These are phyloP conservation scores for Platismatia glauca DNA, from an alignment of 495 filamentous ascomycete genomes.

Conservation along the genomic window DNA sequence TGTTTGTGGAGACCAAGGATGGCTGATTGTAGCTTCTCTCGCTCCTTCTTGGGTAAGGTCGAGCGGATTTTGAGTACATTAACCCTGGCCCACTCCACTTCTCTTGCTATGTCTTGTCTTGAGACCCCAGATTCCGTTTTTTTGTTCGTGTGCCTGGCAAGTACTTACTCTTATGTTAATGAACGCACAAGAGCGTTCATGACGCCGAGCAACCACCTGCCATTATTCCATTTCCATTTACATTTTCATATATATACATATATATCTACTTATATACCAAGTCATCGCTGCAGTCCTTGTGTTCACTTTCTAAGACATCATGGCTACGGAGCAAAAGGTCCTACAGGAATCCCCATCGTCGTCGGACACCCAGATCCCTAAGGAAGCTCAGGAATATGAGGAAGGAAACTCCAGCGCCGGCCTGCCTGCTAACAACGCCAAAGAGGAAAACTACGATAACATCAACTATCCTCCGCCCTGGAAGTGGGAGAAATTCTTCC, in stretches of 20 bases:
- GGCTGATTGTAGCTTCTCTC: neutral
- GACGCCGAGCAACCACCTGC: neutral
- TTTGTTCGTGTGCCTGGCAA: neutral
- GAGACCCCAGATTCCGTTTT: neutral
- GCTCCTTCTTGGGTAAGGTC: neutral
- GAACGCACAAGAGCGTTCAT: neutral
- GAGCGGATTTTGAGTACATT: neutral
- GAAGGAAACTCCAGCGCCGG: neutral
- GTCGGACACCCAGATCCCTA: conserved; percentile 3
- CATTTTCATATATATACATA: neutral
- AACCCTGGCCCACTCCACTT: no score
- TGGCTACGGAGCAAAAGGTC: conserved; percentile 4
- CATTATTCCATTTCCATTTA: neutral
- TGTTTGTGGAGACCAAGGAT: conserved; percentile 2
- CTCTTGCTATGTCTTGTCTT: no score
- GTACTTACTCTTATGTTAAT: neutral
- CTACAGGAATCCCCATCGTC: conserved; percentile 2
- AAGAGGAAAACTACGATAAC: conserved; percentile 18
- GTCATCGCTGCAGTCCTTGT: neutral
- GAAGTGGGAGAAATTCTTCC: conserved; percentile 25
- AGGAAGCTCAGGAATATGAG: neutral
- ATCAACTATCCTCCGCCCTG: conserved; percentile 22
- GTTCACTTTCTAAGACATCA: neutral
- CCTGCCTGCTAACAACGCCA: neutral
- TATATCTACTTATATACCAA: neutral